Conservation (phyloP, 208 protist genomes). For the Angomonas ambiguus region DNA sequence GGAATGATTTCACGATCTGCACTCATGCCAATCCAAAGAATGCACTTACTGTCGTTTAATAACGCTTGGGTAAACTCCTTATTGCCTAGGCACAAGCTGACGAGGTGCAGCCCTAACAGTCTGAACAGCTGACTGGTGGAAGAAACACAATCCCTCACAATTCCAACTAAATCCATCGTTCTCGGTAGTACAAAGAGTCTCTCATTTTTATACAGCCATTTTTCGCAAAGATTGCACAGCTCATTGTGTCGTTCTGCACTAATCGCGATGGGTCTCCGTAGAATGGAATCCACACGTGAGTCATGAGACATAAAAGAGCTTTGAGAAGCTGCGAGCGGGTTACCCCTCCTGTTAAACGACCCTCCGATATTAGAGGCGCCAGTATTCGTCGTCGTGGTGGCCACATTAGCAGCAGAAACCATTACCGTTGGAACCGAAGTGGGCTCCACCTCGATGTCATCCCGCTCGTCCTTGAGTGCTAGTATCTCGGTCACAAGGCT, state of each 20-base stretch:
- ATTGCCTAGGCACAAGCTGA: conserved; percentile 44
- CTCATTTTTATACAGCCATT: conserved; percentile 70
- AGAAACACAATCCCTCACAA: conserved; percentile 39
- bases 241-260: conserved; percentile 73
- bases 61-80: conserved; percentile 39
- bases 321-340: not conserved
- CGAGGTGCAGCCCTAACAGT: conserved; percentile 68
- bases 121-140: conserved; percentile 75
- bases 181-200: conserved; percentile 40
- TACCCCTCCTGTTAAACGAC: not conserved
- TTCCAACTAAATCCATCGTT: conserved; percentile 30
- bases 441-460: conserved; percentile 4
- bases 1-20: conserved; percentile 65
- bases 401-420: not conserved
- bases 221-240: conserved; percentile 63
- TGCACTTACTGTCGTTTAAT: conserved; percentile 20
- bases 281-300: not conserved
- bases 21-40: conserved; percentile 58
- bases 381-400: not conserved
- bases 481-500: conserved; percentile 25
- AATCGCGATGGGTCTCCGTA: conserved; percentile 1
- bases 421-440: not conserved
- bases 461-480: not conserved
- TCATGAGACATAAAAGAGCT: conserved; percentile 6
- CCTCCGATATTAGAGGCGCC: not conserved